phyloP scores from a whole-genome alignment of 768 basidiomycete genomes.

The Termitomyces sp. region DNA sequence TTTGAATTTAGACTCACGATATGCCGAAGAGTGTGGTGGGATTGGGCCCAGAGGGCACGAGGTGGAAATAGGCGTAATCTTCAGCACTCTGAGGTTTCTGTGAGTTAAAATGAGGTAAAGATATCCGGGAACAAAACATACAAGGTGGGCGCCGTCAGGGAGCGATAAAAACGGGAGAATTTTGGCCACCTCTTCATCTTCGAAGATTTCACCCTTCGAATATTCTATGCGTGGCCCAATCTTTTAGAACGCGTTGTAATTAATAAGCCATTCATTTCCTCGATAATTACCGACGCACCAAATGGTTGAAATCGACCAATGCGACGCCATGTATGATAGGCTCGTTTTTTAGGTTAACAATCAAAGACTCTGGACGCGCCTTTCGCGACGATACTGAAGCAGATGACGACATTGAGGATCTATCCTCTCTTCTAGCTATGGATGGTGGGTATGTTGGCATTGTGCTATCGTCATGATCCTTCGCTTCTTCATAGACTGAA shows the following conservation, averaged over 20 bases:
- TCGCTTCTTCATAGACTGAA: slow-evolving; percentile 38
- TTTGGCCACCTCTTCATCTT: slow-evolving; percentile 80
- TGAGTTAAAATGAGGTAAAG: neutral
- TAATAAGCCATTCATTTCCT: neutral
- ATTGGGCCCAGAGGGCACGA: slow-evolving; percentile 66
- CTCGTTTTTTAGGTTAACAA: slow-evolving; percentile 53
- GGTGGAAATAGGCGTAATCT: slow-evolving; percentile 96
- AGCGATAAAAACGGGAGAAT: slow-evolving; percentile 93
- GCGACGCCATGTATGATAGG: slow-evolving; percentile 82
- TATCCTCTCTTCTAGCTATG: slow-evolving; percentile 36
- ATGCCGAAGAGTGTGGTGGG: slow-evolving; percentile 92
- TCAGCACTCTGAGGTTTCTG: slow-evolving; percentile 59
- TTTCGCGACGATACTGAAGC: slow-evolving; percentile 64
- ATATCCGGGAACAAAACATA: slow-evolving; percentile 31
- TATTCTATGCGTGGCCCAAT: slow-evolving; percentile 93
- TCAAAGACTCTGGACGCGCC: slow-evolving; percentile 72
- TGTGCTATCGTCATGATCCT: slow-evolving; percentile 23
- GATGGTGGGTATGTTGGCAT: slow-evolving; percentile 59
- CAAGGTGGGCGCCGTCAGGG: slow-evolving; percentile 95
- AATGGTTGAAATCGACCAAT: slow-evolving; percentile 92
- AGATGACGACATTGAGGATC: slow-evolving; percentile 58
- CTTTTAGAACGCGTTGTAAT: slow-evolving; percentile 30
- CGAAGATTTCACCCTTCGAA: slow-evolving; percentile 68
- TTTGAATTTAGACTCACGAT: slow-evolving; percentile 52
- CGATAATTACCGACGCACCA: slow-evolving; percentile 46